Conservation (phyloP, 495 filamentous ascomycete species). For the Cryomyces minteri region DNA sequence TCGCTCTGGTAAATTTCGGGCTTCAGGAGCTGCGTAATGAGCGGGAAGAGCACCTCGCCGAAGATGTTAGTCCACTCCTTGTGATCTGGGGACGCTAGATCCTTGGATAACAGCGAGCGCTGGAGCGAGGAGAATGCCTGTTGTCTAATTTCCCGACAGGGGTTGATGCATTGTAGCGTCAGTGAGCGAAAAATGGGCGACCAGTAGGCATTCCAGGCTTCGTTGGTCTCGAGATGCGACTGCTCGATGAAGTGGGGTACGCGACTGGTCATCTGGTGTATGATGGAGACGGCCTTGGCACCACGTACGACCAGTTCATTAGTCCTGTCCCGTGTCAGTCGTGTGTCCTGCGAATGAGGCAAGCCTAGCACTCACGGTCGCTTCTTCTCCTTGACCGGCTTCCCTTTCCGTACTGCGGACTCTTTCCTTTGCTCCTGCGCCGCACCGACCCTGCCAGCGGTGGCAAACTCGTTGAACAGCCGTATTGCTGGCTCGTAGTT, state of each 20-base stretch:
- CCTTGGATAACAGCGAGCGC: slow-evolving; percentile 61
- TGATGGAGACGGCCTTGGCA: slow-evolving; percentile 58
- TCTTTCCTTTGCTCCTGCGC: slow-evolving; percentile 66
- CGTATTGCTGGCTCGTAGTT: slow-evolving; percentile 79
- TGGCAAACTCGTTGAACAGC: slow-evolving; percentile 79
- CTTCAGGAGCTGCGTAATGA: slow-evolving; percentile 75
- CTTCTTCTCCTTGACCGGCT: slow-evolving; percentile 27
- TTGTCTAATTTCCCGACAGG: slow-evolving; percentile 82
- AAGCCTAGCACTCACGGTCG: slow-evolving; percentile 28
- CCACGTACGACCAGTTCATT: slow-evolving; percentile 62
- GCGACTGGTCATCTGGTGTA: slow-evolving; percentile 60
- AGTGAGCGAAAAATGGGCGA: slow-evolving; percentile 80
- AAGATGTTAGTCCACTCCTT: slow-evolving; percentile 43
- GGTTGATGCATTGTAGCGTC: slow-evolving; percentile 81
- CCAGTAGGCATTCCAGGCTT: slow-evolving; percentile 98
- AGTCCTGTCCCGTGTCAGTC: slow-evolving; percentile 27
- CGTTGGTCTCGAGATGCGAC: slow-evolving; percentile 74
- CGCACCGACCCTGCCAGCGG: slow-evolving; percentile 65
- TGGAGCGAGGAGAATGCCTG: slow-evolving; percentile 79
- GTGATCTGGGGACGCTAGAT: slow-evolving; percentile 55
- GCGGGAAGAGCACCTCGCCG: slow-evolving; percentile 84
- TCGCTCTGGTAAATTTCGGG: slow-evolving; percentile 92
- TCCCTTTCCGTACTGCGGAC: slow-evolving; percentile 26
- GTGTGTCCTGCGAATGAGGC: neutral
- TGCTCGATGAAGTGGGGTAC: slow-evolving; percentile 77